phyloP scores from a whole-genome alignment of 257 asterid species.

The Solanum verrucosum region DNA sequence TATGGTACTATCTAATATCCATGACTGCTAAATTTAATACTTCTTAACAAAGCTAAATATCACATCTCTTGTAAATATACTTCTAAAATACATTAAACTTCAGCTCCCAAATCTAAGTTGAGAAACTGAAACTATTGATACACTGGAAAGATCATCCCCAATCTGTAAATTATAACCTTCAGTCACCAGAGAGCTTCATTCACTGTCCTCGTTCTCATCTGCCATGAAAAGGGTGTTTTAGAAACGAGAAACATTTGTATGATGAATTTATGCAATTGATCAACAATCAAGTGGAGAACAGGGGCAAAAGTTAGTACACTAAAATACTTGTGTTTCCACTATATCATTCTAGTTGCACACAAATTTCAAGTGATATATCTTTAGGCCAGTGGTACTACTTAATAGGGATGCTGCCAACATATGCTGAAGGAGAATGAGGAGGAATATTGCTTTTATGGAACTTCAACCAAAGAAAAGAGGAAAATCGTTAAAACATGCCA shows the following conservation, averaged over 20 bases:
- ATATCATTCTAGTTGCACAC: neutral
- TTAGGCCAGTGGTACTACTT: neutral
- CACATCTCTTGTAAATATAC: neutral
- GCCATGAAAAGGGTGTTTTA: slow-evolving; percentile 17
- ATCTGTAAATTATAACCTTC: neutral
- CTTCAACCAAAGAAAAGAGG: neutral
- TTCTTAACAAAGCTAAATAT: neutral
- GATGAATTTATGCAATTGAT: neutral
- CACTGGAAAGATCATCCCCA: neutral
- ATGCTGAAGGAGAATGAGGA: neutral
- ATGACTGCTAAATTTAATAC: neutral
- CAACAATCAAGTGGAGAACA: neutral
- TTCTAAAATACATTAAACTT: neutral
- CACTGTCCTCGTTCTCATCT: slow-evolving; percentile 57
- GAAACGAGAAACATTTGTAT: neutral
- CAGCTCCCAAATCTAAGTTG: neutral
- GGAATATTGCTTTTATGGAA: neutral
- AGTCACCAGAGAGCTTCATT: slow-evolving; percentile 18
- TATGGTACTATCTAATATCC: neutral
- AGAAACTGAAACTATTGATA: neutral
- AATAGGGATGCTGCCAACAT: neutral
- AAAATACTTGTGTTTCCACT: neutral
- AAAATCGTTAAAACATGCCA: neutral
- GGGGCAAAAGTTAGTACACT: neutral
- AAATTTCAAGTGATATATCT: neutral